These are phyloP conservation scores for Anthracocystis panici-leucophaei DNA, from an alignment of 1,284 basidiomycete genomes.

Conservation along the genomic window DNA sequence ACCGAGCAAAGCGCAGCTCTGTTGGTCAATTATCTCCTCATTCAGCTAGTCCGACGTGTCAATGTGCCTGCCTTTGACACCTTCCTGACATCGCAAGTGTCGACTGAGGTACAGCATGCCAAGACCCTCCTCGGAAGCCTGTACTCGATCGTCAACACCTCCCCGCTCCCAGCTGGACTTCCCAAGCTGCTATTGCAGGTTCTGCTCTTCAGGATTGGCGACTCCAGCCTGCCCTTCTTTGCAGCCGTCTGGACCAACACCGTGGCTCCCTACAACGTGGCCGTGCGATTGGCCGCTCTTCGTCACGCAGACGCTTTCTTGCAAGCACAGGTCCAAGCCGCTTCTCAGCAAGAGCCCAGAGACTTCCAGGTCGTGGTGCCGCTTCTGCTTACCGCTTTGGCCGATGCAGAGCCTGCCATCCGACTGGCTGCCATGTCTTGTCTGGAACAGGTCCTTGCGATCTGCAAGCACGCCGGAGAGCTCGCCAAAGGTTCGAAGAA, in stretches of 20 bases:
- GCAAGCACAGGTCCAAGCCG: conserved; percentile 70
- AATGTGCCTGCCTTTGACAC: conserved; percentile 29
- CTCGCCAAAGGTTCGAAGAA: conserved; percentile 35
- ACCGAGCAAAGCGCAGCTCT: conserved; percentile 32
- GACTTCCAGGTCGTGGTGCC: conserved; percentile 91
- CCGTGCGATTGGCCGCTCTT: conserved; percentile 79
- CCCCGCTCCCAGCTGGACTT: conserved; percentile 18
- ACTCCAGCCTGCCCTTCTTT: conserved; percentile 84
- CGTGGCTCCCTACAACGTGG: conserved; percentile 57
- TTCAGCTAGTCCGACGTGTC: conserved; percentile 35
- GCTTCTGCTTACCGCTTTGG: conserved; percentile 78
- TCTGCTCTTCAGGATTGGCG: conserved; percentile 79
- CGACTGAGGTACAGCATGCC: conserved; percentile 16
- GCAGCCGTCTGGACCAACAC: conserved; percentile 75
- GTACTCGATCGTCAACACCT: conserved; percentile 47
- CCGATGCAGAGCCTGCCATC: conserved; percentile 73
- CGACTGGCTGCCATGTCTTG: conserved; percentile 78
- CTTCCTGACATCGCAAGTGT: conserved; percentile 36
- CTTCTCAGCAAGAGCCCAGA: conserved; percentile 25
- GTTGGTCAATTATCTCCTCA: conserved; percentile 27
- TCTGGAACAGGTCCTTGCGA: conserved; percentile 73
- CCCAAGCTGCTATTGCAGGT: conserved; percentile 34
- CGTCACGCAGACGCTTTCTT: conserved; percentile 78
- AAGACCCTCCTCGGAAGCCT: conserved; percentile 30
- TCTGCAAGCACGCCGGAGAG: conserved; percentile 69